phyloP scores from a whole-genome alignment of 2,329 filamentous ascomycete genomes.

The Hypoxylon sp. region DNA sequence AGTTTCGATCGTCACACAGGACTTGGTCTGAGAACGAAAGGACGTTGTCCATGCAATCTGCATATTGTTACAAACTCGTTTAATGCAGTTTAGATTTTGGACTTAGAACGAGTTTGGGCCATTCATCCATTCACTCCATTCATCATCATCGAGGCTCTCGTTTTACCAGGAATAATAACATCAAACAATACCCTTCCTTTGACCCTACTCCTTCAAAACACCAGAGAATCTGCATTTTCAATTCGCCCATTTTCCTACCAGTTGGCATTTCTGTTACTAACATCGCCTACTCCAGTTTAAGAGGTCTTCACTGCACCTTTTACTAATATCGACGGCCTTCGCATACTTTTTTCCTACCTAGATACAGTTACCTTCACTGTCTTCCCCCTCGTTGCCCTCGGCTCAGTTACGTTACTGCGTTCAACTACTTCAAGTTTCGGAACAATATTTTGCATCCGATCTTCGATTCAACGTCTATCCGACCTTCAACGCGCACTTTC shows the following conservation, averaged over 20 bases:
- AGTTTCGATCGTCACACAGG: slow-evolving; percentile 16
- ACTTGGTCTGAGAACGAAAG: neutral
- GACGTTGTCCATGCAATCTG: neutral
- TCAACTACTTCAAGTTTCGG: neutral
- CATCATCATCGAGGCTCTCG: neutral
- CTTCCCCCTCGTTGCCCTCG: slow-evolving; percentile 8
- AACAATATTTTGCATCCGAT: neutral
- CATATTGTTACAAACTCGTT: neutral
- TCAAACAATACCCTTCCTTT: neutral
- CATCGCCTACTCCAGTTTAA: slow-evolving; percentile 17
- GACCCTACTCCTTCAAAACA: neutral
- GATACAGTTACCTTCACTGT: slow-evolving; percentile 9
- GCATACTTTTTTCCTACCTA: slow-evolving; percentile 27
- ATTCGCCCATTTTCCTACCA: slow-evolving; percentile 24
- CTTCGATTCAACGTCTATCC: neutral
- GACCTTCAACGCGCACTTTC: slow-evolving; percentile 18
- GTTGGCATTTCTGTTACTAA: slow-evolving; percentile 24
- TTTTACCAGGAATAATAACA: neutral
- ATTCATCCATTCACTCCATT: neutral
- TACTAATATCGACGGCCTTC: slow-evolving; percentile 29
- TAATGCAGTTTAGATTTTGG: neutral
- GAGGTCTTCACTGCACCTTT: slow-evolving; percentile 40
- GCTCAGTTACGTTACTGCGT: neutral
- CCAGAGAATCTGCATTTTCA: slow-evolving; percentile 5
- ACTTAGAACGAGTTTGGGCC: neutral